Percentiles rank a stretch among this genome's conserved stretches.
phyloP scores from a whole-genome alignment of 1,284 basidiomycete genomes.

The Rhodotorula mucilaginosa region DNA sequence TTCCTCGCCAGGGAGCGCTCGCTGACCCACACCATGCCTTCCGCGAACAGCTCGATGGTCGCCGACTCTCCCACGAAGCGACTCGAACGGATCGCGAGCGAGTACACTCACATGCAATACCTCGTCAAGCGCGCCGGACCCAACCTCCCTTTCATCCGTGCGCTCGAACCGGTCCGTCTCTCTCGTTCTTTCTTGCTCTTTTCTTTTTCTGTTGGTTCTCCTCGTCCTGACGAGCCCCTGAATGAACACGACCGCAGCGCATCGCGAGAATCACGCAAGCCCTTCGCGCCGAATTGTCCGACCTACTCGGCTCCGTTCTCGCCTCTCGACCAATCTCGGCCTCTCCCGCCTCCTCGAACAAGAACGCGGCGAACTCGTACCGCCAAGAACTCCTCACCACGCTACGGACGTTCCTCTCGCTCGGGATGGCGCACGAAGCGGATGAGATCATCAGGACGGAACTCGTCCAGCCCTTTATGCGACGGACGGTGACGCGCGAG shows the following conservation, averaged over 20 bases:
- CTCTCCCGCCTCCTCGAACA: not conserved
- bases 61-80: conserved; percentile 61
- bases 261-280: conserved; percentile 75
- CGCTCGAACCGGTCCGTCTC: conserved; percentile 75
- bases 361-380: conserved; percentile 8
- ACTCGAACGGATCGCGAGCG: conserved; percentile 73
- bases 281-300: conserved; percentile 76
- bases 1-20: not conserved
- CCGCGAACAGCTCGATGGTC: conserved; percentile 18
- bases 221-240: not conserved
- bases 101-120: conserved; percentile 90
- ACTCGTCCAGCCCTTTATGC: conserved; percentile 69
- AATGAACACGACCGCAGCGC: conserved; percentile 55
- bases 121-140: conserved; percentile 73
- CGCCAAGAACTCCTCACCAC: conserved; percentile 36
- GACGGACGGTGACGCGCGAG: conserved; percentile 70
- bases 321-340: conserved; percentile 4
- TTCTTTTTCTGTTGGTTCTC: conserved; percentile 34
- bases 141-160: conserved; percentile 70
- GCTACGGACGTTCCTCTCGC: conserved; percentile 72
- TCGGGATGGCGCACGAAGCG: conserved; percentile 77
- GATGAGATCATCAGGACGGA: conserved; percentile 74
- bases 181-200: not conserved
- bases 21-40: not conserved
- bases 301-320: conserved; percentile 63